Percentiles rank a stretch among this genome's conserved stretches.
Evolutionary conservation across 345 rosid genomes (phyloP).

Genomic region (Nasturtium officinale): DNA sequence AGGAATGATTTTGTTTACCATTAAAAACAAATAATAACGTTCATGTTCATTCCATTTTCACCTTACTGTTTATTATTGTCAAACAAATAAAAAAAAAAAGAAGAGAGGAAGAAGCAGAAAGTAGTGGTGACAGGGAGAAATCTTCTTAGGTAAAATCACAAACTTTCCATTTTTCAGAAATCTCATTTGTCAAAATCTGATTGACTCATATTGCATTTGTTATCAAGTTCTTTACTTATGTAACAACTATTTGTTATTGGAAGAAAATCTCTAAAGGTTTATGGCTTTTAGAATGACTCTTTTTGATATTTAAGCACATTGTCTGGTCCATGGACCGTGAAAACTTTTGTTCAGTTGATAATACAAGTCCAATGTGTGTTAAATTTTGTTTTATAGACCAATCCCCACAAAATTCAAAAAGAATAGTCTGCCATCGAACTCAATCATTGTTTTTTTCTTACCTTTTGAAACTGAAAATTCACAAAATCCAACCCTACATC

Average conservation of each 20-base stretch:
- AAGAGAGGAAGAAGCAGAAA: conserved; percentile 17
- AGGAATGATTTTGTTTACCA: conserved; percentile 36
- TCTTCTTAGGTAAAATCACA: conserved; percentile 29
- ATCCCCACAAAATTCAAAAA: neutral
- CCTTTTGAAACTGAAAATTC: neutral
- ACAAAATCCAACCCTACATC: conserved; percentile 2
- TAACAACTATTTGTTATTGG: neutral
- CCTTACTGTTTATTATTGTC: conserved; percentile 16
- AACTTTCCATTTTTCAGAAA: neutral
- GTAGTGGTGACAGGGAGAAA: conserved; percentile 17
- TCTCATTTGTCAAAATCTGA: neutral
- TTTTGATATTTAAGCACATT: conserved; percentile 13
- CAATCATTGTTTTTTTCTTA: neutral
- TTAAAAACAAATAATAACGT: conserved; percentile 25
- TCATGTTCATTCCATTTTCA: conserved; percentile 38
- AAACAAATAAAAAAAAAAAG: neutral
- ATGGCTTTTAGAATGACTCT: conserved; percentile 7
- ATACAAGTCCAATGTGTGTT: conserved; percentile 18
- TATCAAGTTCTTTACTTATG: conserved; percentile 10
- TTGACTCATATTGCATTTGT: conserved; percentile 13
- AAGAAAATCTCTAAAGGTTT: conserved; percentile 13
- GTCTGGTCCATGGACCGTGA: neutral
- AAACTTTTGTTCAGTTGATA: neutral
- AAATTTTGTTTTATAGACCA: neutral
- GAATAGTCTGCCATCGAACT: neutral